Conservation (phyloP, 192 early-diverging fungal genomes). For the Martensiomyces pterosporus region DNA sequence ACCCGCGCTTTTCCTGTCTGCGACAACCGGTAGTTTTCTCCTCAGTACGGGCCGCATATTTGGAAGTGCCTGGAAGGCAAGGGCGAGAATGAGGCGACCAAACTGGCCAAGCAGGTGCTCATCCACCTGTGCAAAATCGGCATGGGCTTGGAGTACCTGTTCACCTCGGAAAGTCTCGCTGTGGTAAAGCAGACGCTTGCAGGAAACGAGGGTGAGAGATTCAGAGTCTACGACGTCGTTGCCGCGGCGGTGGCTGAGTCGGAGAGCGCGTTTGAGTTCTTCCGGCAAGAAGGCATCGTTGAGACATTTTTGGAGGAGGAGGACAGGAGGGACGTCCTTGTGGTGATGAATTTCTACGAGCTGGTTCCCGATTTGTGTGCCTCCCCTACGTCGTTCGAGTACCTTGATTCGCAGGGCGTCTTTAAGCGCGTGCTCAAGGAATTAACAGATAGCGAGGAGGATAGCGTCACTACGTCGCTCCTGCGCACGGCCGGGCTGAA, state of each 20-base stretch:
- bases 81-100: slow-evolving; percentile 29
- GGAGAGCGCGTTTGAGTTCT: slow-evolving; percentile 24
- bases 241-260: slow-evolving; percentile 9
- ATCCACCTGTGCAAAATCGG: slow-evolving; percentile 18
- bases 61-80: slow-evolving; percentile 40
- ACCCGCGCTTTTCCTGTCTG: no score
- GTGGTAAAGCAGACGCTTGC: slow-evolving; percentile 17
- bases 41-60: slow-evolving; percentile 36
- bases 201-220: slow-evolving; percentile 33
- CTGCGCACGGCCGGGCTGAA: slow-evolving; percentile 28
- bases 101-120: slow-evolving; percentile 29
- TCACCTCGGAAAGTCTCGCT: slow-evolving; percentile 18
- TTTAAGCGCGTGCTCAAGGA: slow-evolving; percentile 17
- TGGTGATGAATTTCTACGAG: slow-evolving; percentile 39
- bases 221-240: slow-evolving; percentile 47
- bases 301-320: slow-evolving; percentile 27
- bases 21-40: slow-evolving; percentile 45
- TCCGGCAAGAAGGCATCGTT: slow-evolving; percentile 31
- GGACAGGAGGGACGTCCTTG: slow-evolving; percentile 25
- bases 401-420: slow-evolving; percentile 23
- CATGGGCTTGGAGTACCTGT: slow-evolving; percentile 29
- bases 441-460: slow-evolving; percentile 6
- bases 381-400: slow-evolving; percentile 14
- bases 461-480: slow-evolving; percentile 20
- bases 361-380: slow-evolving; percentile 24